A percentile compares a stretch with the other conserved stretches of the same genome.
phyloP scores from a whole-genome alignment of 768 basidiomycete genomes.

The Mycena pura region DNA sequence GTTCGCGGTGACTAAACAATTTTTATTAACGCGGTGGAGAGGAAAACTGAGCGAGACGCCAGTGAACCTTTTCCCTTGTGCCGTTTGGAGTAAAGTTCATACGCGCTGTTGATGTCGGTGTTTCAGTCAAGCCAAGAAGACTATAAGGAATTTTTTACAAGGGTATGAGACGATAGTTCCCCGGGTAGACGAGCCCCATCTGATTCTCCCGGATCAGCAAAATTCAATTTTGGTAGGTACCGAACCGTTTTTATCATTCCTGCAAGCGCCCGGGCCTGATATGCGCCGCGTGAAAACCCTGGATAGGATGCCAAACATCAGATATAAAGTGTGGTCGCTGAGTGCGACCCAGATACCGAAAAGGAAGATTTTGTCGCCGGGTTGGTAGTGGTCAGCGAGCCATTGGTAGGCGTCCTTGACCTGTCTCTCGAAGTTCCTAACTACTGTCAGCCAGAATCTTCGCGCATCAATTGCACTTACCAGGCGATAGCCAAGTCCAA shows the following conservation, averaged over 20 bases:
- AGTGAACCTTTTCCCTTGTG: neutral
- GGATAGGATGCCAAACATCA: slow-evolving; percentile 3
- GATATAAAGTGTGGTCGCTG: neutral
- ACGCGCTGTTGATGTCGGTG: slow-evolving; percentile 15
- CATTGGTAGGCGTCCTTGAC: slow-evolving; percentile 37
- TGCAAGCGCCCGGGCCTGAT: slow-evolving; percentile 46
- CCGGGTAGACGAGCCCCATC: slow-evolving; percentile 40
- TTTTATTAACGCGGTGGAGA: too few species aligned
- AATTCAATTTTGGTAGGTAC: slow-evolving; percentile 23
- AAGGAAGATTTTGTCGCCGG: slow-evolving; percentile 42
- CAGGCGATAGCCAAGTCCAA: slow-evolving; percentile 29
- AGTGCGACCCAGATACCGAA: slow-evolving; percentile 33
- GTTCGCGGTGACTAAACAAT: too few species aligned
- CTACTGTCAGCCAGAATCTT: too few species aligned
- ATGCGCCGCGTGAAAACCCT: slow-evolving; percentile 54
- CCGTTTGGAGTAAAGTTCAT: slow-evolving; percentile 4
- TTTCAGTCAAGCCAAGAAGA: neutral
- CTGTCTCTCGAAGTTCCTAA: slow-evolving; percentile 29
- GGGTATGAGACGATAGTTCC: too few species aligned
- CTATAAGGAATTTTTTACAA: slow-evolving; percentile 36
- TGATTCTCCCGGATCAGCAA: slow-evolving; percentile 3
- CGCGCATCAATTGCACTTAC: too few species aligned
- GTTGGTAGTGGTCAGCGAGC: slow-evolving; percentile 37
- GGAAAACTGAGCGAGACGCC: too few species aligned
- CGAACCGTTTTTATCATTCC: slow-evolving; percentile 49